Evolutionary conservation across 2,329 filamentous ascomycete genomes (phyloP).

Genomic region (Verruconis gallopava): DNA sequence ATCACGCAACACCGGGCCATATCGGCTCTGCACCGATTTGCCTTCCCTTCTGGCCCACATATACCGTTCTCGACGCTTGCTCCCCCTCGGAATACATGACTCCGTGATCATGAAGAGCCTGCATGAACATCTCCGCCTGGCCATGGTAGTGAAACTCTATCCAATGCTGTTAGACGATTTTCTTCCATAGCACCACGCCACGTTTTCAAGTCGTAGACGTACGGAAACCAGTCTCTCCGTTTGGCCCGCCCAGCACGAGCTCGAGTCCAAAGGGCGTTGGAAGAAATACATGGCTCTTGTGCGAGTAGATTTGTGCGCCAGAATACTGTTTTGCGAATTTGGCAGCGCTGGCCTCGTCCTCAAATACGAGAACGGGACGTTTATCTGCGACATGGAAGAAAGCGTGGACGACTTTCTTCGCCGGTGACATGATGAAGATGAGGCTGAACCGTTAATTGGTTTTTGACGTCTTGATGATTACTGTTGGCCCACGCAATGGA

Average conservation of each 20-base stretch:
- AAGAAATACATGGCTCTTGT: slow-evolving; percentile 1
- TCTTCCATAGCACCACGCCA: background rate
- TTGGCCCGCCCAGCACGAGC: background rate
- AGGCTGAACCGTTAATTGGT: background rate
- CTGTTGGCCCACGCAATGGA: no score
- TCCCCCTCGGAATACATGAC: background rate
- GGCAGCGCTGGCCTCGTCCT: background rate
- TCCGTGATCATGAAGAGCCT: background rate
- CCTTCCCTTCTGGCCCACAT: background rate
- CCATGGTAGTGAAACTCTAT: background rate
- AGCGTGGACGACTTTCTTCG: slow-evolving; percentile 1
- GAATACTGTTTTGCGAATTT: background rate
- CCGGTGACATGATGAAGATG: background rate
- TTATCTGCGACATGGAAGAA: background rate
- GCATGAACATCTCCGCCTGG: background rate
- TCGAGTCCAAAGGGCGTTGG: background rate
- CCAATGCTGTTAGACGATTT: background rate
- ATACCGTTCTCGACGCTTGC: background rate
- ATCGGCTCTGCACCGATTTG: background rate
- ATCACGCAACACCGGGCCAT: slow-evolving; percentile 3
- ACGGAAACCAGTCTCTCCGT: background rate
- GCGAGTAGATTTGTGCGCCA: background rate
- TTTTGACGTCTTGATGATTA: no score
- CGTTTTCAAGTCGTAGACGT: background rate
- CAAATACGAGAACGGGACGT: background rate